Conservation (phyloP, 257 asterid species). For the Solanum bulbocastanum region DNA sequence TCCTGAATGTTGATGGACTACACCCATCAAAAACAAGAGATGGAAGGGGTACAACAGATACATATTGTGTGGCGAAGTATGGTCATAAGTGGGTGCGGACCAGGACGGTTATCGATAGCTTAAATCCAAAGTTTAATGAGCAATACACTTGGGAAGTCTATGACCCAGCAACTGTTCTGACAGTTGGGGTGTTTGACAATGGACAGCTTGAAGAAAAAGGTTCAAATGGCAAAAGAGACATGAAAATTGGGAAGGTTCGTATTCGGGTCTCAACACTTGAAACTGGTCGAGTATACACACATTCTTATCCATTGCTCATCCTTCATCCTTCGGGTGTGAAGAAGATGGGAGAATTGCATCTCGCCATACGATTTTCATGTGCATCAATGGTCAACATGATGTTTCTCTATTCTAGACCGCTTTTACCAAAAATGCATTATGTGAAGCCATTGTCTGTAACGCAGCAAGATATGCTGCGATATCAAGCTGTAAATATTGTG, state of each 20-base stretch:
- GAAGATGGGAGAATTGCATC: constrained; percentile 90
- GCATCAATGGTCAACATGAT: constrained; percentile 55
- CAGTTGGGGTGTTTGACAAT: constrained; percentile 78
- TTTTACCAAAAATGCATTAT: constrained; percentile 87
- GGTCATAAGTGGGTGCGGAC: constrained; percentile 90
- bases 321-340: constrained; percentile 85
- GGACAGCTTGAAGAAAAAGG: constrained; percentile 35
- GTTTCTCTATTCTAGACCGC: constrained; percentile 57
- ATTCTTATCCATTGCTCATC: constrained; percentile 68
- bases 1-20: constrained; percentile 55
- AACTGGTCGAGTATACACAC: constrained; percentile 70
- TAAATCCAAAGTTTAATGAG: constrained; percentile 86
- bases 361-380: constrained; percentile 81
- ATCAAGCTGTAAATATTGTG: constrained; percentile 70
- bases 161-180: constrained; percentile 88
- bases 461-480: constrained; percentile 69
- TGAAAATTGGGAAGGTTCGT: constrained; percentile 72
- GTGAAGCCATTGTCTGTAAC: constrained; percentile 45
- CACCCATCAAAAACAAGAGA: constrained; percentile 71
- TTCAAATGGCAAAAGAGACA: constrained; percentile 39
- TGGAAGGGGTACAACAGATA: constrained; percentile 62
- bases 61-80: constrained; percentile 82
- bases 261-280: constrained; percentile 81
- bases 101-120: constrained; percentile 63
- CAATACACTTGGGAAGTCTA: constrained; percentile 95